Base-by-base conservation (phyloP, 2,329 filamentous ascomycete species). In the Trichoderma sp. region DNA sequence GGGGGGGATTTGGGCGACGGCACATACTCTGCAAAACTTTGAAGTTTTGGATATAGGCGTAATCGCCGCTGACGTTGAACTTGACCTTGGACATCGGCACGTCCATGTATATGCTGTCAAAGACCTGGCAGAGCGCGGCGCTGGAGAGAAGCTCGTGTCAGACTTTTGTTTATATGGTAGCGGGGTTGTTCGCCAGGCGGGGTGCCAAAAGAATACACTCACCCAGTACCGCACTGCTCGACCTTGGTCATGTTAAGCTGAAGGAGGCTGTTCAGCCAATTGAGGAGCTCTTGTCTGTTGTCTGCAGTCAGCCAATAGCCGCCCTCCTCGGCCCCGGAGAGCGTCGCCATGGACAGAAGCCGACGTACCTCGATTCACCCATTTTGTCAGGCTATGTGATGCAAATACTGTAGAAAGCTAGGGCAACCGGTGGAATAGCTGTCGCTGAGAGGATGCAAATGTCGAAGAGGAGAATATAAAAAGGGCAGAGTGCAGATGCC, bases 201-300 rank as follows among this genome's bases (percentile, higher is more conserved):
- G 74, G 72, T 73, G 75, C 73, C 71, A 70, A 69, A 72, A 35
- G 71, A 79, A 84, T 76, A 89, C 69, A 78, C 77, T 76, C 71
- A 98, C 94, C 94, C 95, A 77, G 94, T 98, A 80, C 95, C 95
- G 80, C 94, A 98, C 86, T 99, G 95, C 84, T 99, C 95, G 79
- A 99, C 93, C 83, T 97, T 98, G 76, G 92, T 98, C 76, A 99
- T 89, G 84, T 98, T 99, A 77, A 99, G 90, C 84, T 97, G 93
- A 61, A 99, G 89, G 71, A 99, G 91, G 86, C 92, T 94, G 86
- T 99, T 99, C 73, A 98, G 85, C 95, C 95, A 99, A 83, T 90
- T 87, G 74, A 99, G 86, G 74, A 99, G 89, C 84, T 99, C 95
- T 83, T 99, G 95, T 85, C 95, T 98, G 76, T 68, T 71, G 35